A percentile compares a stretch with the other conserved stretches of the same genome.
Evolutionary conservation across 257 asterid genomes (phyloP).

Genomic region (Scutellaria baicalensis): DNA sequence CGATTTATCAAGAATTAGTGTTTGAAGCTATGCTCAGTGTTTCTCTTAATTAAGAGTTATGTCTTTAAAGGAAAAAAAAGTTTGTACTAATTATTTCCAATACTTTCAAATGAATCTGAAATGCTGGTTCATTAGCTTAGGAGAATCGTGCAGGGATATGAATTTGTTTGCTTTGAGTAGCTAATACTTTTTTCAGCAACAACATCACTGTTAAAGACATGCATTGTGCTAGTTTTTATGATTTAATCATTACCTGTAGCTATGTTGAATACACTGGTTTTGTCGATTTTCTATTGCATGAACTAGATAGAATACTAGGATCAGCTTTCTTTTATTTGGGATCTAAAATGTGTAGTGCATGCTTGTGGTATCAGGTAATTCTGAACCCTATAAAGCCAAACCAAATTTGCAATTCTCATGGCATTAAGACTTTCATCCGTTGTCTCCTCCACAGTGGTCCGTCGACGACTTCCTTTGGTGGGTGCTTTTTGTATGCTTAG

Average conservation of each 20-base stretch:
- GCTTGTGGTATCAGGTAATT: slow-evolving; percentile 46
- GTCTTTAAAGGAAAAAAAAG: neutral
- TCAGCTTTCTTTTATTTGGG: slow-evolving; percentile 7
- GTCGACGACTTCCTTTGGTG: slow-evolving; percentile 65
- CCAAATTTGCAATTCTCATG: slow-evolving; percentile 39
- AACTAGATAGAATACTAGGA: neutral
- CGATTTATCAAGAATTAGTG: neutral
- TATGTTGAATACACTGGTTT: neutral
- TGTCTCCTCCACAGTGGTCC: slow-evolving; percentile 52
- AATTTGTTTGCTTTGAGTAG: neutral
- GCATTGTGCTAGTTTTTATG: neutral
- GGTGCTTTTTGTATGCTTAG: slow-evolving; percentile 83
- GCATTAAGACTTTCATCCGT: slow-evolving; percentile 64
- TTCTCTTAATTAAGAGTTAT: neutral
- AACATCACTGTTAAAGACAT: neutral
- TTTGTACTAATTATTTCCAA: neutral
- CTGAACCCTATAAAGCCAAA: slow-evolving; percentile 29
- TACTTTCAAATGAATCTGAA: neutral
- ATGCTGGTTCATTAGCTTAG: neutral
- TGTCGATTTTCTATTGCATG: neutral
- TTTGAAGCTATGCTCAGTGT: neutral
- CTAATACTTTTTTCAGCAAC: neutral
- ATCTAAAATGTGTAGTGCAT: slow-evolving; percentile 23
- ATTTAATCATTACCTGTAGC: neutral
- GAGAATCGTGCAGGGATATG: neutral